A percentile compares a stretch with the other conserved stretches of the same genome.
Evolutionary conservation across 306 rosid species (phyloP).

Genomic region (Sphenostylis stenocarpa): DNA sequence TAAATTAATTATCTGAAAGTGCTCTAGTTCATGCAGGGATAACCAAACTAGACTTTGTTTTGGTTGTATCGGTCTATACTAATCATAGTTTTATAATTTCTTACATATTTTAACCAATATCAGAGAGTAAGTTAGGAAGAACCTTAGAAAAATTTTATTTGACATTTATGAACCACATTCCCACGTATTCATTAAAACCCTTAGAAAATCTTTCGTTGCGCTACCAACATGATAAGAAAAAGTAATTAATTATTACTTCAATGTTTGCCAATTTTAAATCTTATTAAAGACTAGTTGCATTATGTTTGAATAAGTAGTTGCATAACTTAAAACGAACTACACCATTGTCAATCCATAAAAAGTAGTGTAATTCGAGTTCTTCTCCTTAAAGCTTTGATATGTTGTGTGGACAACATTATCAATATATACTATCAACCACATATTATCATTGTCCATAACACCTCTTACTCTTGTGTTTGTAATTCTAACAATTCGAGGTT

Average conservation of each 20-base stretch:
- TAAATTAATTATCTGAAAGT: too few species aligned
- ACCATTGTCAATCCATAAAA: too few species aligned
- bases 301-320: not conserved
- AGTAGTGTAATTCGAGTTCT: not conserved
- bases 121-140: too few species aligned
- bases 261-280: not conserved
- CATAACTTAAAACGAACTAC: too few species aligned
- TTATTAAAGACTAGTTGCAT: not conserved
- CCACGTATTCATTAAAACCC: not conserved
- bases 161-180: too few species aligned
- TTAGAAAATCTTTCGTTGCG: not conserved
- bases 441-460: not conserved
- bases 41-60: not conserved
- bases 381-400: not conserved
- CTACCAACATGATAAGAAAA: not conserved
- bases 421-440: not conserved
- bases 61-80: too few species aligned
- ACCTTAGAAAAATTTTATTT: too few species aligned
- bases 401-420: not conserved
- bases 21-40: not conserved
- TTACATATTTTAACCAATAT: too few species aligned
- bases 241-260: not conserved
- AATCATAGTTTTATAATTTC: too few species aligned
- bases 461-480: not conserved
- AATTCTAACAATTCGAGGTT: conserved; percentile 13